A percentile compares a stretch with the other conserved stretches of the same genome.
These are phyloP conservation scores for Yarrowia yakushimensis DNA, from an alignment of 805 yeast species.

Conservation along the genomic window DNA sequence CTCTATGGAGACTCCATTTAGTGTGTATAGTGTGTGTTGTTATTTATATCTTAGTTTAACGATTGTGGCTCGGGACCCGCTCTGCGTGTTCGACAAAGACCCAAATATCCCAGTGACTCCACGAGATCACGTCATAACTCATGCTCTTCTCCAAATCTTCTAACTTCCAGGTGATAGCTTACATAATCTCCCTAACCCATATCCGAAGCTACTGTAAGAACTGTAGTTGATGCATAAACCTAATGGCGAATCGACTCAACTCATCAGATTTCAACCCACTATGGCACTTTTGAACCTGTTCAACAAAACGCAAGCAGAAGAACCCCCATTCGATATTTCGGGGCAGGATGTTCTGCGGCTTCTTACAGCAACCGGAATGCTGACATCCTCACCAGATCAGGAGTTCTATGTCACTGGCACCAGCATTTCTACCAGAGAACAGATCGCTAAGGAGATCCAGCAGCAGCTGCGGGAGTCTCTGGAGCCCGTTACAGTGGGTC, in stretches of 20 bases:
- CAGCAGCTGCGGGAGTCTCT: conserved; percentile 2
- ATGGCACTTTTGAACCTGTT: conserved; percentile 15
- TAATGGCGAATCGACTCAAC: neutral
- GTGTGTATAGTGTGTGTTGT: neutral
- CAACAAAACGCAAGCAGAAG: neutral
- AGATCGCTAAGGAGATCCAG: conserved; percentile 13
- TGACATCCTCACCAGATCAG: conserved; percentile 13
- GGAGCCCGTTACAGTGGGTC: conserved; percentile 16
- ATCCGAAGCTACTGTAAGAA: neutral
- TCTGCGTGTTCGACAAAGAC: too few relatives aligned
- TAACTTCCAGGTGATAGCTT: neutral
- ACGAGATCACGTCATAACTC: too few relatives aligned
- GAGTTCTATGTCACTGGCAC: conserved; percentile 9
- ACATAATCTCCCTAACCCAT: neutral
- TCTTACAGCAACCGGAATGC: neutral
- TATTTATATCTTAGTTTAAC: too few relatives aligned
- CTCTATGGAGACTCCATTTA: neutral
- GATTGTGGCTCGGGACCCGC: too few relatives aligned
- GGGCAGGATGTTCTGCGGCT: conserved; percentile 19
- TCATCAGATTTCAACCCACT: neutral
- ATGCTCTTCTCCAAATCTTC: too few relatives aligned
- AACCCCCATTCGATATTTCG: neutral
- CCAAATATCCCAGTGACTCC: too few relatives aligned
- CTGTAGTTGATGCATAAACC: neutral
- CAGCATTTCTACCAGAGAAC: conserved; percentile 8